These are phyloP conservation scores for Myxozyma nipponensis DNA, from an alignment of 805 yeast genomes.

Conservation along the genomic window DNA sequence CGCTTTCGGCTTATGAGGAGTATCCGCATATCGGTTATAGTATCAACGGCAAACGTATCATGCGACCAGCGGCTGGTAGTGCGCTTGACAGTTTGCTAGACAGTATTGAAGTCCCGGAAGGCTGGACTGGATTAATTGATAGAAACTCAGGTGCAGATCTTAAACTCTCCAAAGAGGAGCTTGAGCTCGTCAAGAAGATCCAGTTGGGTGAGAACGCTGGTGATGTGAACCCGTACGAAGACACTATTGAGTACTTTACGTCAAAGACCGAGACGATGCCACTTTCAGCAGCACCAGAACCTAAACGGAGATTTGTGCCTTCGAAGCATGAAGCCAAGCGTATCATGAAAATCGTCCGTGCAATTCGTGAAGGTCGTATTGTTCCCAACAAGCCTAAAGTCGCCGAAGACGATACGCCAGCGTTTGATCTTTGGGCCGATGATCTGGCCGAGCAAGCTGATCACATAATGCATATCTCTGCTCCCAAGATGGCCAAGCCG, in stretches of 20 bases:
- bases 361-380: constrained; percentile 94
- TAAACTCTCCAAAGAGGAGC: constrained; percentile 80
- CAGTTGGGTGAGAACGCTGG: constrained; percentile 82
- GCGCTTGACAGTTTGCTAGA: constrained; percentile 90
- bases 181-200: constrained; percentile 80
- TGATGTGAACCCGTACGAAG: constrained; percentile 87
- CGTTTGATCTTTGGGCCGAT: constrained; percentile 78
- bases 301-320: constrained; percentile 94
- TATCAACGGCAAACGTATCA: constrained; percentile 94
- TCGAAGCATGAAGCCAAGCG: constrained; percentile 95
- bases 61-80: constrained; percentile 97
- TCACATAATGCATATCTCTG: constrained; percentile 87
- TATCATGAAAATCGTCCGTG: constrained; percentile 92
- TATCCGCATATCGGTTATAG: constrained; percentile 97
- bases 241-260: constrained; percentile 94
- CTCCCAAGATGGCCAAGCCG: constrained; percentile 95
- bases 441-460: constrained; percentile 50
- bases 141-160: constrained; percentile 80
- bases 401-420: constrained; percentile 47
- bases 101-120: constrained; percentile 90
- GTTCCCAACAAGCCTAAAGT: constrained; percentile 63
- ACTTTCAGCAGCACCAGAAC: constrained; percentile 89
- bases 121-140: constrained; percentile 97
- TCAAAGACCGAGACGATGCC: constrained; percentile 84
- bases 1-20: constrained; percentile 89